phyloP scores from a whole-genome alignment of 176 grass and related monocot species.

The Zoysia japonica region DNA sequence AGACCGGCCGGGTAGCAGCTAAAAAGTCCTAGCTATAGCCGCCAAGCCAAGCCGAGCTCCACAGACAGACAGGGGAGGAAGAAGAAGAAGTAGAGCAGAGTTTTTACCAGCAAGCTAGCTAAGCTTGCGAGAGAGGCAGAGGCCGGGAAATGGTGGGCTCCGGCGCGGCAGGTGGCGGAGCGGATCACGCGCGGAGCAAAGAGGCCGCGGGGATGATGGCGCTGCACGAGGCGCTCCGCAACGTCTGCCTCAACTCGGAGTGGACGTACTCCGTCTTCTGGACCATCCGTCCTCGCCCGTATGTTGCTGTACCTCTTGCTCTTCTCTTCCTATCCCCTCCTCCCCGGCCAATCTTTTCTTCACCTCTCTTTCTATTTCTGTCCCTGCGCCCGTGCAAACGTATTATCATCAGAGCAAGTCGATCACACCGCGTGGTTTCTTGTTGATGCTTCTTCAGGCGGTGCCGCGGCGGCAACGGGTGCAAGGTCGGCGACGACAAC shows the following conservation, averaged over 20 bases:
- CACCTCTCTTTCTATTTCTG: neutral
- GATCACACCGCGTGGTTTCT: neutral
- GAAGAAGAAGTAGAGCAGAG: neutral
- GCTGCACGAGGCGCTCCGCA: constrained; percentile 87
- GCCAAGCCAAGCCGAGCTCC: constrained; percentile 17
- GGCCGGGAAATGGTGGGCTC: constrained; percentile 67
- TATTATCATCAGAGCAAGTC: neutral
- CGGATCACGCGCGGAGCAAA: constrained; percentile 81
- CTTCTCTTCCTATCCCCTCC: neutral
- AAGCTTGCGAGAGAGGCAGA: neutral
- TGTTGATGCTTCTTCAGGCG: constrained; percentile 38
- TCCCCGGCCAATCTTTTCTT: neutral
- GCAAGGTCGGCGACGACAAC: constrained; percentile 98
- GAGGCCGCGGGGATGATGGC: constrained; percentile 97
- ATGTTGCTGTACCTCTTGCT: neutral
- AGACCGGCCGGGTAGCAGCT: constrained; percentile 30
- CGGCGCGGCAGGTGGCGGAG: constrained; percentile 28
- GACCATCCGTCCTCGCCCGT: constrained; percentile 99
- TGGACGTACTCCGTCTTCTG: constrained; percentile 99
- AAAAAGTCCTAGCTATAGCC: constrained; percentile 13
- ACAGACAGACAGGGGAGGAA: neutral
- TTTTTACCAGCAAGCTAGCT: constrained; percentile 17
- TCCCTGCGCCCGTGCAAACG: neutral
- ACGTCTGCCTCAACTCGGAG: constrained; percentile 96
- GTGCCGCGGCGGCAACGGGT: constrained; percentile 94